Percentiles rank a stretch among this genome's conserved stretches.
Conservation (phyloP, 2,329 filamentous ascomycete species). For the Aureobasidium uvarum region DNA sequence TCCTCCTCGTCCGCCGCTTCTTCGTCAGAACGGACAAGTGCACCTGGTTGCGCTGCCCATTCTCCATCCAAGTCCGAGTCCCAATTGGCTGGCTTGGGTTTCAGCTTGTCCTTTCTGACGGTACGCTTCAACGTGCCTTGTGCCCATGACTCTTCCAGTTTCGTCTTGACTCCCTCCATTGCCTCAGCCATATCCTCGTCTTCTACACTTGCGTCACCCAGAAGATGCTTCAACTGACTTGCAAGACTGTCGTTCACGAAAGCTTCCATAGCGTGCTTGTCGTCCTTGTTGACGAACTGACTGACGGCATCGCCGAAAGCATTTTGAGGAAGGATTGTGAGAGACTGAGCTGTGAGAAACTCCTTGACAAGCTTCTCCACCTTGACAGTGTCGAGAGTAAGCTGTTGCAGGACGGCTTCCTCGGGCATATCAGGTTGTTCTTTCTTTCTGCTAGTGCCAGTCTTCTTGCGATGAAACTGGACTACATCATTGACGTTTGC, state of each 20-base stretch:
- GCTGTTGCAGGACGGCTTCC: constrained; percentile 58
- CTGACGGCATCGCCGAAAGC: constrained; percentile 90
- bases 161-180: constrained; percentile 56
- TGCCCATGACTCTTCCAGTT: constrained; percentile 69
- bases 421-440: constrained; percentile 61
- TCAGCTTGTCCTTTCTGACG: constrained; percentile 48
- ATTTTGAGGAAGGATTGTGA: constrained; percentile 90
- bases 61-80: constrained; percentile 84
- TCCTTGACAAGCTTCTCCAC: constrained; percentile 87
- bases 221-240: constrained; percentile 49
- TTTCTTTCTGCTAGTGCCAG: constrained; percentile 51
- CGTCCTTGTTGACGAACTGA: constrained; percentile 92
- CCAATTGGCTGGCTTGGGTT: constrained; percentile 76
- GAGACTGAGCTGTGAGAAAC: constrained; percentile 79
- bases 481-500: constrained; percentile 94
- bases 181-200: constrained; percentile 62
- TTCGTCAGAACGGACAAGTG: constrained; percentile 55
- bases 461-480: constrained; percentile 88
- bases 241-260: constrained; percentile 48
- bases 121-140: constrained; percentile 60
- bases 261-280: constrained; percentile 77
- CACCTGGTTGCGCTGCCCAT: constrained; percentile 78
- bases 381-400: constrained; percentile 73
- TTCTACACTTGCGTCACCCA: constrained; percentile 62
- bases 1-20: constrained; percentile 47